Conservation (phyloP, 225 moss, liverwort and hornwort species). For the Thuidium tamariscinum region DNA sequence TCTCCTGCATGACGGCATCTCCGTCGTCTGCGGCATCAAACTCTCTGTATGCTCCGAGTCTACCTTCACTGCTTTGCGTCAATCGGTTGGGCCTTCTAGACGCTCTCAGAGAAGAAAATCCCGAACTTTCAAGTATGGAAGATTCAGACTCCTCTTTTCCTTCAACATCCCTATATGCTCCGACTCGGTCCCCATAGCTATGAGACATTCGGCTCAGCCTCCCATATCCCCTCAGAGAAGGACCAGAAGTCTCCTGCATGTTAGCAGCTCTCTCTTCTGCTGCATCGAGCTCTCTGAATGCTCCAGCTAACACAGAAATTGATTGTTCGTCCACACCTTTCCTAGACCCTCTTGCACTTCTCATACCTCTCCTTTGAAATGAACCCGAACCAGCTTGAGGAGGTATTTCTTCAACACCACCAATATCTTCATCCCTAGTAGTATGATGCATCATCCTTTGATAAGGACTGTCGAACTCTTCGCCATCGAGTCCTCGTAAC, state of each 20-base stretch:
- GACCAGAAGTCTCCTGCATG: constrained; percentile 12
- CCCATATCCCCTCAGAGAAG: constrained; percentile 7
- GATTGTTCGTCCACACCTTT: constrained; percentile 5
- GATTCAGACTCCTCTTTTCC: constrained; percentile 6
- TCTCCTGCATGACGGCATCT: background rate
- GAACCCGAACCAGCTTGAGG: background rate
- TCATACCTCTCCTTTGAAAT: constrained; percentile 9
- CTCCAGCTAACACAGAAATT: constrained; percentile 8
- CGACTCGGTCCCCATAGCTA: constrained; percentile 8
- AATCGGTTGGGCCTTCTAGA: constrained; percentile 6
- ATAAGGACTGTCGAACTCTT: constrained; percentile 14
- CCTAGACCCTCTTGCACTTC: constrained; percentile 3
- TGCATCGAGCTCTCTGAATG: background rate
- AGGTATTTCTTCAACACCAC: constrained; percentile 1
- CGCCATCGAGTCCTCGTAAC: background rate
- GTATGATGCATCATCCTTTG: constrained; percentile 9
- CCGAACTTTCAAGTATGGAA: background rate
- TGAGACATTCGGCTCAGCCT: constrained; percentile 6
- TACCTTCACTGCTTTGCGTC: constrained; percentile 27
- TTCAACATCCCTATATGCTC: constrained; percentile 1
- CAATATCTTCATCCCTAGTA: constrained; percentile 3
- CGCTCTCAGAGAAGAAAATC: background rate
- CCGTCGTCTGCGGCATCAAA: constrained; percentile 1
- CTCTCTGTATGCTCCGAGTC: constrained; percentile 6
- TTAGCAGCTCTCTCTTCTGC: constrained; percentile 11